Evolutionary conservation across 2,329 filamentous ascomycete species (phyloP).

Genomic region (Microcyclospora tardicrescens): DNA sequence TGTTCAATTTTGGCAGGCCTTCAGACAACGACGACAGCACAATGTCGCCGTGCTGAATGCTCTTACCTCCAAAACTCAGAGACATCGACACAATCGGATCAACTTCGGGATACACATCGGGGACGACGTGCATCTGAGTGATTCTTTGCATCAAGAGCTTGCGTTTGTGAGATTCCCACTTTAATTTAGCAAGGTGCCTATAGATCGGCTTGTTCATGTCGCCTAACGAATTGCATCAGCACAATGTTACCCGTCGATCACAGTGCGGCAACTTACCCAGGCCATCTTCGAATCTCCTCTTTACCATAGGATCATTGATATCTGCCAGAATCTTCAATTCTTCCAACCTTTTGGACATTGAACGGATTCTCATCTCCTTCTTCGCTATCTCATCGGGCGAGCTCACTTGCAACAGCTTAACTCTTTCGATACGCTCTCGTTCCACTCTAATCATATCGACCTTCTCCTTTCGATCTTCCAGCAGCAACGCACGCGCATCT

Average conservation of each 20-base stretch:
- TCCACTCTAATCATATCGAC: slow-evolving; percentile 57
- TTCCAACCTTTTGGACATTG: slow-evolving; percentile 61
- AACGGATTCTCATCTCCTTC: slow-evolving; percentile 54
- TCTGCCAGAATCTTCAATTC: slow-evolving; percentile 78
- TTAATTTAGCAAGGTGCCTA: slow-evolving; percentile 70
- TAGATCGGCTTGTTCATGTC: slow-evolving; percentile 97
- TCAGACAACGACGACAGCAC: slow-evolving; percentile 65
- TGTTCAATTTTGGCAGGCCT: slow-evolving; percentile 57
- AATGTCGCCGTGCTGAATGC: slow-evolving; percentile 63
- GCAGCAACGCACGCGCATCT: slow-evolving; percentile 74
- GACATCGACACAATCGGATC: slow-evolving; percentile 68
- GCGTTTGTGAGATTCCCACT: slow-evolving; percentile 77
- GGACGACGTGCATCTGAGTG: slow-evolving; percentile 71
- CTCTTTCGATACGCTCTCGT: slow-evolving; percentile 52
- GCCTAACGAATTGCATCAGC: slow-evolving; percentile 39
- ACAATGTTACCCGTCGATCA: not conserved
- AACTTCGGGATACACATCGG: slow-evolving; percentile 72
- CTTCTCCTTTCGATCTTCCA: slow-evolving; percentile 70
- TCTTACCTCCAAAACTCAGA: slow-evolving; percentile 51
- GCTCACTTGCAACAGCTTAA: slow-evolving; percentile 40
- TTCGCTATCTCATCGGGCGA: slow-evolving; percentile 12
- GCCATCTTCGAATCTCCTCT: slow-evolving; percentile 88
- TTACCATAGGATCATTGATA: slow-evolving; percentile 87
- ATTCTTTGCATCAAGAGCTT: slow-evolving; percentile 75
- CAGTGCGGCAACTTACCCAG: slow-evolving; percentile 45